phyloP scores from a whole-genome alignment of 345 rosid genomes.

The Melaleuca quinquenervia region DNA sequence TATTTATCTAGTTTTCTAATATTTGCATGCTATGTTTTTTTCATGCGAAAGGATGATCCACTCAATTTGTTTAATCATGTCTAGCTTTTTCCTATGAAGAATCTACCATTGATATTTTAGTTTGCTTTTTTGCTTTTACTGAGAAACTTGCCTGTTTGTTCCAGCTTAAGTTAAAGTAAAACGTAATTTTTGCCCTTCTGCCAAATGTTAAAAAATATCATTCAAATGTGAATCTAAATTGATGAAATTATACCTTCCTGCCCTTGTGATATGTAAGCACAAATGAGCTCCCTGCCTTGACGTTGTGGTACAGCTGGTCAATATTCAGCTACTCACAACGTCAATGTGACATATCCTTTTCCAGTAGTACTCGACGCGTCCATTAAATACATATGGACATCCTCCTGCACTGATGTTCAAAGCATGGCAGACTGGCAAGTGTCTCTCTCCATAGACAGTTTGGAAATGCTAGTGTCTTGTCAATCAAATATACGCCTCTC shows the following conservation, averaged over 20 bases:
- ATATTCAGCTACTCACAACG: background rate
- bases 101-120: background rate
- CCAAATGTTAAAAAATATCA: background rate
- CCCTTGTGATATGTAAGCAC: background rate
- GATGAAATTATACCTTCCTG: background rate
- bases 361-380: background rate
- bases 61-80: background rate
- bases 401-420: background rate
- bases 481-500: background rate
- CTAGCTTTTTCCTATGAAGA: background rate
- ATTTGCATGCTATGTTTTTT: background rate
- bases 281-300: background rate
- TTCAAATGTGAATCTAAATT: background rate
- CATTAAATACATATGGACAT: background rate
- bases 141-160: background rate
- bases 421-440: background rate
- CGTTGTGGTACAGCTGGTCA: background rate
- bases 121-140: background rate
- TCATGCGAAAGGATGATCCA: background rate
- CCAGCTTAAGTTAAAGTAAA: background rate
- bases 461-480: background rate
- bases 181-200: background rate
- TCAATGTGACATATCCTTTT: background rate
- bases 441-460: background rate
- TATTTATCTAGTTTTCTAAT: background rate